Evolutionary conservation across 495 filamentous ascomycete genomes (phyloP), one percentile per base, ranked within the genome.

Genomic region (Alectoria sarmentosa): DNA sequence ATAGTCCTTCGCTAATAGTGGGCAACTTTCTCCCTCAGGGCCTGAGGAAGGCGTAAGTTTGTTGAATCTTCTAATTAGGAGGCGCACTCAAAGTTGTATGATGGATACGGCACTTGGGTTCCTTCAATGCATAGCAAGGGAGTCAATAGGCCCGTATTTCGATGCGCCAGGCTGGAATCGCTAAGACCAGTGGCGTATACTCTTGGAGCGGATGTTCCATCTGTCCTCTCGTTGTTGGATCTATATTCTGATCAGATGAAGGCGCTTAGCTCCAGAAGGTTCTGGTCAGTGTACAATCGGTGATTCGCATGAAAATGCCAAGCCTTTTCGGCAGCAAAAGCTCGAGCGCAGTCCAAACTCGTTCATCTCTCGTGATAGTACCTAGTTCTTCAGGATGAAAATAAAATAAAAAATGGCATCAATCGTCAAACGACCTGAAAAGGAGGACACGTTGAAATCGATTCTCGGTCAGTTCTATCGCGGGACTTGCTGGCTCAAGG

Each of bases 1-100:
- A 37, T 68, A 98, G 94, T 67, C 94, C 94, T 62, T 88, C 90
- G 55, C 81, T 97, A 57, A 98, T 98, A 70, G 88, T 98, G 46
- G 94, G 94, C 59, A 98, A 98, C 72, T 98, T 98, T 76, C 78
- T 98, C 60, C 93, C 93, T 13, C 75, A 75, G 36, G 74, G 82
- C 61, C 77, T 77, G 39, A 75, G 72, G 69, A 75, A 77, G 65
- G 64, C 65, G 21, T 65, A 69, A 41, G 56, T 28, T 26, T 37
- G 38, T 30, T 42, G 34, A 30, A 48, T 37, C 14, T 34, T 14
- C 42, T 13, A 23, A 19, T 38, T 59, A 34, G 48, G 36, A 37
- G 48, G 26, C 28, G 28, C 42, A 46, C 38, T 44, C 52, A n/a
- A 38, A 57, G 41, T 26, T 48, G 13, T 48, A 62, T 37, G n/a